Conservation (phyloP, 352 stramenopile genomes). For the Thraustochytrium sp. region DNA sequence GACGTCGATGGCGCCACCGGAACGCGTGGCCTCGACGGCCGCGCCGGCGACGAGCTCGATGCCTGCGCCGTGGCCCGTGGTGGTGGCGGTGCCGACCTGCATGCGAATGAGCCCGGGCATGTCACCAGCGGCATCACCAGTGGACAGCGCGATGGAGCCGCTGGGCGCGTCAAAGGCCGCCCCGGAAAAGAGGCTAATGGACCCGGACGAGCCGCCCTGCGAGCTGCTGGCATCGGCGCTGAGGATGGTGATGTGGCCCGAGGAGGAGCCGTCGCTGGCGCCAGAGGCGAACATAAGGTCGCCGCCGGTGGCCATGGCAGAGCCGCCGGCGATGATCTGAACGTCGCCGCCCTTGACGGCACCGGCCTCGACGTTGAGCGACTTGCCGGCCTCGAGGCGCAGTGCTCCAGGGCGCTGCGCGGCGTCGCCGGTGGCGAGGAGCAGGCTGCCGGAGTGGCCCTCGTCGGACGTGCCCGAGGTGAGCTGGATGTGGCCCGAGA, state of each 20-base stretch:
- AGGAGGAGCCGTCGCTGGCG: constrained; percentile 49
- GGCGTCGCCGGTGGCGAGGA: constrained; percentile 32
- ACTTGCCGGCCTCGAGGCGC: constrained; percentile 37
- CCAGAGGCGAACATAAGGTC: constrained; percentile 58
- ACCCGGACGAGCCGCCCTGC: constrained; percentile 62
- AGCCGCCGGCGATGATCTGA: constrained; percentile 53
- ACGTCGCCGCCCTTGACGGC: constrained; percentile 19
- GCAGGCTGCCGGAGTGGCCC: constrained; percentile 8
- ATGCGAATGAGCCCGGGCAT: constrained; percentile 37
- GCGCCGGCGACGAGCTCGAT: constrained; percentile 12
- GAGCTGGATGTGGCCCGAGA: constrained; percentile 21
- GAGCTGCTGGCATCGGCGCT: constrained; percentile 55
- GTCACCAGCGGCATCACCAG: constrained; percentile 27
- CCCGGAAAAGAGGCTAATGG: constrained; percentile 52
- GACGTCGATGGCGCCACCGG: neutral
- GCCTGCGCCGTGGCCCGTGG: neutral
- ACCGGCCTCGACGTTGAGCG: neutral
- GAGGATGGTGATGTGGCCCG: constrained; percentile 56
- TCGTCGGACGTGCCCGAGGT: neutral
- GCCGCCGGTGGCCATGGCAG: constrained; percentile 56
- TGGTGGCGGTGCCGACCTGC: neutral
- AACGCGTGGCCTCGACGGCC: neutral
- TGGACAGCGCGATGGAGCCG: constrained; percentile 44
- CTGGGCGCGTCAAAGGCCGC: constrained; percentile 6
- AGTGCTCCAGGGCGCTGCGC: constrained; percentile 16